These are phyloP conservation scores for Pseudogymnoascus sp. DNA, from an alignment of 2,329 filamentous ascomycete genomes.

Conservation along the genomic window DNA sequence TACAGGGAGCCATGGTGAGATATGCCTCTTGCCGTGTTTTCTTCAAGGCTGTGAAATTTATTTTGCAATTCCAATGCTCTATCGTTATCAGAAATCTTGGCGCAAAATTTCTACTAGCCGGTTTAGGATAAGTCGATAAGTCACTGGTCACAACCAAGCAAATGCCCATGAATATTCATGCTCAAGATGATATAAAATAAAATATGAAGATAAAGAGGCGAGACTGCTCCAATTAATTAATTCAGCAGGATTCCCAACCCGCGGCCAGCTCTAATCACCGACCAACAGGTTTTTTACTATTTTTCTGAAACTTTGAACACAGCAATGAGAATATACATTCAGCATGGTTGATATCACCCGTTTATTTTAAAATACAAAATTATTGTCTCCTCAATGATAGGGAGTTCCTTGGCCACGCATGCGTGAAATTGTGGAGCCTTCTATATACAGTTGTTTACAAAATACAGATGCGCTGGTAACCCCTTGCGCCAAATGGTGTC, in stretches of 20 bases:
- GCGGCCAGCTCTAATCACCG: neutral
- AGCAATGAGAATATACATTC: neutral
- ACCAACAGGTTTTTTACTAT: neutral
- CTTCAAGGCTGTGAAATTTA: conserved; percentile 10
- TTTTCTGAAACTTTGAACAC: neutral
- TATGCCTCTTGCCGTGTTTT: conserved; percentile 4
- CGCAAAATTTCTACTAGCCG: neutral
- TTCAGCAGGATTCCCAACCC: neutral
- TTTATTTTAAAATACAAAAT: neutral
- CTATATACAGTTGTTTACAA: neutral
- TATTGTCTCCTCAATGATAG: neutral
- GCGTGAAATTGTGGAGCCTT: neutral
- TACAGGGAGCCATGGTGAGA: conserved; percentile 22
- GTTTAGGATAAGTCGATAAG: neutral
- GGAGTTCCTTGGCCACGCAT: neutral
- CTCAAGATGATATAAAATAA: neutral
- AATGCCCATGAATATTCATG: neutral
- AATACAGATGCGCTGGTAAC: neutral
- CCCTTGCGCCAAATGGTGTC: neutral
- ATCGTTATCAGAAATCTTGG: conserved; percentile 10
- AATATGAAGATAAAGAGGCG: neutral
- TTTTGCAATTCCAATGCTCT: conserved; percentile 5
- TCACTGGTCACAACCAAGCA: neutral
- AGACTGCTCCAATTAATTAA: neutral
- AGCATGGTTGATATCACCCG: neutral